Base-by-base conservation (phyloP, 2,329 filamentous ascomycete genomes). In the Diplodia corticola region DNA sequence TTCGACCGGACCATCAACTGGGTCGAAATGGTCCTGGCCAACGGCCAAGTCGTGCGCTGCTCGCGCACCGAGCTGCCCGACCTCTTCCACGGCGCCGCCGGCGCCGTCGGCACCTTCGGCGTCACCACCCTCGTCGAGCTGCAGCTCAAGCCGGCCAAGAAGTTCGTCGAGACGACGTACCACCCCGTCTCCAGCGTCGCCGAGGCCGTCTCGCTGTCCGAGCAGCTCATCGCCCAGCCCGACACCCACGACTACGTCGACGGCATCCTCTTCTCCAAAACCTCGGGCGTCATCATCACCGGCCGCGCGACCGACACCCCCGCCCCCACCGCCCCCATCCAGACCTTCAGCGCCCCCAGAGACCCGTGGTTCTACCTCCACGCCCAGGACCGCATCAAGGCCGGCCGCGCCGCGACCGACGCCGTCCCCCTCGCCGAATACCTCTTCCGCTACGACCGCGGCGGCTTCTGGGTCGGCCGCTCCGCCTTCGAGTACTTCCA, bases 401-500 rank as follows among this genome's bases (percentile, higher is more conserved):
- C 75, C 2, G 64, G 67, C 17, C 69, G 76, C 17, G 75, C 76
- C 2, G 75, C 81, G 1, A 70, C 75, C 64, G 87, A 90, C 67
- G 85, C 84, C 66, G 82, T 91, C 1, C 88, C 88, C 0, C 70
- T 91, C 0, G 77, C 78, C 2, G 88, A 91, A 72, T 91, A 91
- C 75, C 84, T 91, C 67, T 91, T 91, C 76, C 85, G 89, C 17
- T 91, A 89, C 77, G 88, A 91, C 73, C 84, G 88, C 40, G 89
- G 88, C 54, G 87, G 84, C 2, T 91, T 91, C 77, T 91, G 88
- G 89, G 85, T 85, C 3, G 88, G 85, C 10, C 78, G 78, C 24
- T 85, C 87, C 66, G 86, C 87, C 1, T 90, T 88, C 76, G 75
- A 79, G 24, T 91, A 90, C 76, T 90, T 90, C 75, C 72, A 83